Conservation (phyloP, 164 flowering plant species). For the Paratinospora sagittata region DNA sequence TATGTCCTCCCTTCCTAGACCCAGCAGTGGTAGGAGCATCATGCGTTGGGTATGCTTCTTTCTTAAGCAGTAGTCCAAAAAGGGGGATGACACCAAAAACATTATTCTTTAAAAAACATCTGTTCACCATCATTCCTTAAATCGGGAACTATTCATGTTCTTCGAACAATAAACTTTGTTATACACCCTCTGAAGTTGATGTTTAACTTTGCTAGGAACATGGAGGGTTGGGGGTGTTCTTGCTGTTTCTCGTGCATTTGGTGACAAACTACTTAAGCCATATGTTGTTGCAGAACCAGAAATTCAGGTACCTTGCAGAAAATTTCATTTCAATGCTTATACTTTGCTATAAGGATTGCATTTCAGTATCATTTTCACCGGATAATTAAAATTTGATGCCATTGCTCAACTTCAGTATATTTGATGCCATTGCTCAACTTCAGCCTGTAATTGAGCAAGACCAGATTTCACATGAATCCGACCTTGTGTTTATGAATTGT, state of each 20-base stretch:
- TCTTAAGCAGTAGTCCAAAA: too few species aligned
- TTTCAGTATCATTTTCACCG: not conserved
- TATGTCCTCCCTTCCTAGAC: too few species aligned
- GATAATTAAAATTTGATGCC: too few species aligned
- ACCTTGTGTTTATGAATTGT: too few species aligned
- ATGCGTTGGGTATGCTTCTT: too few species aligned
- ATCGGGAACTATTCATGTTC: too few species aligned
- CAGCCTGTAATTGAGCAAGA: not conserved
- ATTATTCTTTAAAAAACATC: too few species aligned
- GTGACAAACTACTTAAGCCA: slow-evolving; percentile 64
- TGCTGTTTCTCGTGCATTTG: slow-evolving; percentile 95
- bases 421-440: not conserved
- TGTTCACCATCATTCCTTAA: too few species aligned
- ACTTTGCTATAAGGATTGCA: not conserved
- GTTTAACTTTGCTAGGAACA: slow-evolving; percentile 42
- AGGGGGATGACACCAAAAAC: too few species aligned
- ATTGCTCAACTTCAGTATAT: too few species aligned
- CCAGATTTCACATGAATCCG: too few species aligned
- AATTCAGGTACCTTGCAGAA: slow-evolving; percentile 47
- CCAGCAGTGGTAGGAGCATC: too few species aligned
- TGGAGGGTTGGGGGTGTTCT: slow-evolving; percentile 92
- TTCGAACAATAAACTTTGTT: not conserved
- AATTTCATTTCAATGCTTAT: not conserved
- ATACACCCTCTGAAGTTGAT: slow-evolving; percentile 4
- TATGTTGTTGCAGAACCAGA: slow-evolving; percentile 88